These are phyloP conservation scores for Phytomonas sp. DNA, from an alignment of 208 protist genomes.

Conservation along the genomic window DNA sequence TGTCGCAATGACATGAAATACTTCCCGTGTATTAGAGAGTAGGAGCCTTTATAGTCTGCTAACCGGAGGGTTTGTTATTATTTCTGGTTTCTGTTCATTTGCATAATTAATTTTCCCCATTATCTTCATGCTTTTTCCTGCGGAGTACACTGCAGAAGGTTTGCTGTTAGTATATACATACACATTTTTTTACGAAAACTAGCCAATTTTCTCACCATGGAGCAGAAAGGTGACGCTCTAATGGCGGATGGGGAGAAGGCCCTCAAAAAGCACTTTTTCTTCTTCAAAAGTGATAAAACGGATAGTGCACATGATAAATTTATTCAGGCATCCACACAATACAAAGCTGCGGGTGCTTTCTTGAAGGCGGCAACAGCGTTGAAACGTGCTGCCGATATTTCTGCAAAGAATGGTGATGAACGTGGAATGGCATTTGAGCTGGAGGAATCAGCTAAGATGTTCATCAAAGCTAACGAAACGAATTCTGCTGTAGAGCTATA, in stretches of 20 bases:
- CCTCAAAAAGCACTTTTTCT: constrained; percentile 65
- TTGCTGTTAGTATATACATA: constrained; percentile 14
- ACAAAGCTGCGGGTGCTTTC: constrained; percentile 69
- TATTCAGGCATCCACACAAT: constrained; percentile 69
- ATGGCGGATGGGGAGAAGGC: constrained; percentile 66
- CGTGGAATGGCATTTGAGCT: constrained; percentile 46
- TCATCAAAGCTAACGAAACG: constrained; percentile 39
- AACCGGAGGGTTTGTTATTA: background rate
- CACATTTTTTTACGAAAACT: constrained; percentile 7
- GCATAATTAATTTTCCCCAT: background rate
- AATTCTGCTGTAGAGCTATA: constrained; percentile 26
- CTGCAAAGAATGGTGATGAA: constrained; percentile 53
- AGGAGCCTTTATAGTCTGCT: background rate
- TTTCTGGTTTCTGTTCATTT: background rate
- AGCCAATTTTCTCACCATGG: constrained; percentile 22
- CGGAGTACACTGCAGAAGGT: background rate
- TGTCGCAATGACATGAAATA: background rate
- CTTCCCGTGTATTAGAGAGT: background rate
- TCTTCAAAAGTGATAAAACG: constrained; percentile 45
- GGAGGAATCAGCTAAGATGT: constrained; percentile 58
- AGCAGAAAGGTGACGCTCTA: constrained; percentile 49
- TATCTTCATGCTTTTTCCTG: background rate
- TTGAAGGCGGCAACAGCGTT: constrained; percentile 62
- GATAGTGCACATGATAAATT: constrained; percentile 76
- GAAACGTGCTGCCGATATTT: constrained; percentile 65